These are phyloP conservation scores for Aureobasidium leucospermi DNA, from an alignment of 2,329 filamentous ascomycete species.

Conservation along the genomic window DNA sequence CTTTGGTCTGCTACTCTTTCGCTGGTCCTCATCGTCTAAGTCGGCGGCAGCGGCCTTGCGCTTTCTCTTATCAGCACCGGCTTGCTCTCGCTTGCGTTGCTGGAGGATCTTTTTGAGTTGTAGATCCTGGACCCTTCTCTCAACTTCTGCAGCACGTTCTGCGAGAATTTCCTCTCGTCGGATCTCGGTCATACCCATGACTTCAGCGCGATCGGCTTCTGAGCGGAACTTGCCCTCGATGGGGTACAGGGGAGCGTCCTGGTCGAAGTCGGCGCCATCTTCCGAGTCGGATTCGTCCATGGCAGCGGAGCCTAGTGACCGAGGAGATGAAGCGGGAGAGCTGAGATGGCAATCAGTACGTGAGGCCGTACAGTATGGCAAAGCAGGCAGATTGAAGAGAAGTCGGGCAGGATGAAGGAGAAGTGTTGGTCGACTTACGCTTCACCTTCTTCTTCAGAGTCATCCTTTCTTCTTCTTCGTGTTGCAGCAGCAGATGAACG, in stretches of 20 bases:
- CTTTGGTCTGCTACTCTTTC: slow-evolving; percentile 50
- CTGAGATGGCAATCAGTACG: slow-evolving; percentile 35
- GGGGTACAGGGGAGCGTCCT: slow-evolving; percentile 64
- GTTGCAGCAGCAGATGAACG: slow-evolving; percentile 30
- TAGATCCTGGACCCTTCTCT: slow-evolving; percentile 72
- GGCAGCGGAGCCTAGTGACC: slow-evolving; percentile 71
- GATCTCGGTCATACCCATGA: slow-evolving; percentile 82
- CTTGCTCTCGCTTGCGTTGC: slow-evolving; percentile 56
- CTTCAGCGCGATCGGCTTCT: slow-evolving; percentile 48
- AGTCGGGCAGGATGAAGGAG: slow-evolving; percentile 6
- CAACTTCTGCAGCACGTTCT: slow-evolving; percentile 75
- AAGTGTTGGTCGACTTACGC: slow-evolving; percentile 55
- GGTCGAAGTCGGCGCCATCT: slow-evolving; percentile 42
- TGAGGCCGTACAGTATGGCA: slow-evolving; percentile 9
- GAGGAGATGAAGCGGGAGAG: slow-evolving; percentile 59
- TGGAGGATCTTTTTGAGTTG: slow-evolving; percentile 72
- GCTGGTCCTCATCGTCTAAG: slow-evolving; percentile 61
- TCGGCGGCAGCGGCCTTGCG: slow-evolving; percentile 75
- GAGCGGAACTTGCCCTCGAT: slow-evolving; percentile 75
- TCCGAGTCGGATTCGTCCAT: slow-evolving; percentile 87
- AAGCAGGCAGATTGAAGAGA: slow-evolving; percentile 15
- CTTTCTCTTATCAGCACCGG: slow-evolving; percentile 47
- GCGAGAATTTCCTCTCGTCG: slow-evolving; percentile 86
- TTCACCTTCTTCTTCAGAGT: slow-evolving; percentile 72
- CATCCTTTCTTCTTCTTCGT: slow-evolving; percentile 40